Evolutionary conservation across 805 yeast species (phyloP).

Genomic region (Suhomyces sp.): DNA sequence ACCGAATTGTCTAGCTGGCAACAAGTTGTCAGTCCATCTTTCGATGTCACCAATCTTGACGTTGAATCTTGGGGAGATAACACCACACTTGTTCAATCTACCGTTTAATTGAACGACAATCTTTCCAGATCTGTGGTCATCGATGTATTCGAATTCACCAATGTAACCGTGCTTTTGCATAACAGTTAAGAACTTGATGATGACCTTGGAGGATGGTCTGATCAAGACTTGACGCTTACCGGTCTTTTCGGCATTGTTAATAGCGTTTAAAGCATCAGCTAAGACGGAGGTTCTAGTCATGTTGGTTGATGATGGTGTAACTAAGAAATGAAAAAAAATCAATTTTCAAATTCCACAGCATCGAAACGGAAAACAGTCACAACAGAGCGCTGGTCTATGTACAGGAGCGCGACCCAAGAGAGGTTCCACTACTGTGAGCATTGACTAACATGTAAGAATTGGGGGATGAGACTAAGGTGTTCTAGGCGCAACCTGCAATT

Average conservation of each 20-base stretch:
- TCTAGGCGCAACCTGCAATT: background rate
- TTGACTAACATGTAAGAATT: background rate
- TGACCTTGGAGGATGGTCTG: slow-evolving; percentile 36
- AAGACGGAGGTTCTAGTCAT: slow-evolving; percentile 37
- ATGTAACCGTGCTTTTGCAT: slow-evolving; percentile 38
- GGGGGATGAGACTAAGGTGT: background rate
- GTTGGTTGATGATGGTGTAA: slow-evolving; percentile 8
- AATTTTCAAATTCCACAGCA: slow-evolving; percentile 2
- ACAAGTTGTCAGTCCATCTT: slow-evolving; percentile 97
- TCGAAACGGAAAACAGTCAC: slow-evolving; percentile 7
- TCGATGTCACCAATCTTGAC: slow-evolving; percentile 92
- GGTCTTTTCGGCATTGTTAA: slow-evolving; percentile 37
- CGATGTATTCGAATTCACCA: slow-evolving; percentile 36
- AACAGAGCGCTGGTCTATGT: background rate
- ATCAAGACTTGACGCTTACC: slow-evolving; percentile 36
- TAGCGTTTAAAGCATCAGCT: slow-evolving; percentile 36
- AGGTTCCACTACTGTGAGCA: background rate
- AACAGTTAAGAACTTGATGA: slow-evolving; percentile 30
- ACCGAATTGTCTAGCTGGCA: slow-evolving; percentile 99
- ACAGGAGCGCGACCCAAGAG: slow-evolving; percentile 1
- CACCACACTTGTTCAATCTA: slow-evolving; percentile 93
- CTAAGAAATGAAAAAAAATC: slow-evolving; percentile 5
- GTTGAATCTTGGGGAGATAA: slow-evolving; percentile 97
- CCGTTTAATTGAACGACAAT: slow-evolving; percentile 34
- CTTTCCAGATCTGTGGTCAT: slow-evolving; percentile 39